Conservation (phyloP, 116 monocot species). For the Thalassia testudinum region DNA sequence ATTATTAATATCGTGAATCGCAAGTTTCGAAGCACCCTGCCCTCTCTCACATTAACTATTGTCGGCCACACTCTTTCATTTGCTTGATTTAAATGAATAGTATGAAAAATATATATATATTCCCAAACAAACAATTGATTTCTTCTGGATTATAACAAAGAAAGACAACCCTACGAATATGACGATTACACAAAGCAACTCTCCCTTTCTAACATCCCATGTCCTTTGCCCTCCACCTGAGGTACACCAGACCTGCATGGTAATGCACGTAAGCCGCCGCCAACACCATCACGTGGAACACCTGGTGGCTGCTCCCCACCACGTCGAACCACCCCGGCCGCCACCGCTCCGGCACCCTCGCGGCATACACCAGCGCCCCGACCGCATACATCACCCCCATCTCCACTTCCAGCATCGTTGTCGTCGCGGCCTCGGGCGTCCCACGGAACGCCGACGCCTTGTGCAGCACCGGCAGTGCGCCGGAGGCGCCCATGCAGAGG, state of each 20-base stretch:
- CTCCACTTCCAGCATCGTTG: slow-evolving; percentile 37
- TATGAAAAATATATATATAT: too few species aligned
- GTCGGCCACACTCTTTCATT: too few species aligned
- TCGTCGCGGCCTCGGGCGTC: slow-evolving; percentile 26
- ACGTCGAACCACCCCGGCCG: slow-evolving; percentile 9
- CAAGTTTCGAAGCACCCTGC: too few species aligned
- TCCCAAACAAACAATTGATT: too few species aligned
- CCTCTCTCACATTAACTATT: too few species aligned
- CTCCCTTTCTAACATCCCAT: slow-evolving; percentile 1
- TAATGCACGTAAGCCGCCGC: slow-evolving; percentile 6
- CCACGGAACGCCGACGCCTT: slow-evolving; percentile 39
- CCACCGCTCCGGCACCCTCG: slow-evolving; percentile 7
- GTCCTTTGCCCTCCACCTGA: slow-evolving; percentile 7
- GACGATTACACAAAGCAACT: too few species aligned
- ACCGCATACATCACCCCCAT: slow-evolving; percentile 30
- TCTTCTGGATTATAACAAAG: too few species aligned
- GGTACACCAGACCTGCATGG: slow-evolving; percentile 2
- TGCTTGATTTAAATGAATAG: too few species aligned
- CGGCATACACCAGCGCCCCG: background rate
- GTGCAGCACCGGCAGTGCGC: slow-evolving; percentile 59
- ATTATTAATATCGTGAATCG: too few species aligned
- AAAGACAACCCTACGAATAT: too few species aligned
- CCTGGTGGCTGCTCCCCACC: slow-evolving; percentile 4
- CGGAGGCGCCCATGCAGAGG: slow-evolving; percentile 47
- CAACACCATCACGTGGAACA: slow-evolving; percentile 8